Conservation (phyloP, 768 basidiomycete genomes). For the Tylopilus felleus region DNA sequence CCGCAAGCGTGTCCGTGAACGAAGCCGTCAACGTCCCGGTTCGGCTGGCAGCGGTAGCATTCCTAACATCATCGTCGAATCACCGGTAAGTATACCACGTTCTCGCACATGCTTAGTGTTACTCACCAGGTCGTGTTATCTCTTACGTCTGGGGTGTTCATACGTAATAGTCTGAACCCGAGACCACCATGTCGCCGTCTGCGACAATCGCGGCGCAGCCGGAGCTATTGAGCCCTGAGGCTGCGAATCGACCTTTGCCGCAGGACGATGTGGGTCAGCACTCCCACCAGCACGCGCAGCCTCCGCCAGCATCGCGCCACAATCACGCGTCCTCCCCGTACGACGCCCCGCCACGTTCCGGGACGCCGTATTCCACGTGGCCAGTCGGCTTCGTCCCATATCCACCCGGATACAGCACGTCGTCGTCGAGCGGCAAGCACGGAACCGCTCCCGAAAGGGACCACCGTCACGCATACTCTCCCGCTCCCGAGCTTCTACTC, state of each 20-base stretch:
- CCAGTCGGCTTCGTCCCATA: constrained; percentile 22
- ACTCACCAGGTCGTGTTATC: background rate
- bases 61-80: constrained; percentile 43
- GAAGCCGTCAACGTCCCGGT: constrained; percentile 20
- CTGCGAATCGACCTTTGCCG: constrained; percentile 30
- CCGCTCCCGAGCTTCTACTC: background rate
- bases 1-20: constrained; percentile 26
- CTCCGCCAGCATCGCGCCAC: background rate
- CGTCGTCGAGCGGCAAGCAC: background rate
- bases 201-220: constrained; percentile 32
- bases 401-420: background rate
- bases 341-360: constrained; percentile 7
- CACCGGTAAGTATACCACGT: constrained; percentile 38
- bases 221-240: constrained; percentile 44
- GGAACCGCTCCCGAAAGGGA: background rate
- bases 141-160: background rate
- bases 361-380: constrained; percentile 9
- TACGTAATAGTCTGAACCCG: constrained; percentile 37
- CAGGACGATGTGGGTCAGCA: constrained; percentile 12
- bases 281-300: background rate
- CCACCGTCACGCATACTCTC: background rate
- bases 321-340: background rate
- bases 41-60: constrained; percentile 35
- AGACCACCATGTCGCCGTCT: constrained; percentile 33
- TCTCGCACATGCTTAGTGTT: background rate